Conservation (phyloP, 495 filamentous ascomycete species). For the Parachaetomium inaequale region DNA sequence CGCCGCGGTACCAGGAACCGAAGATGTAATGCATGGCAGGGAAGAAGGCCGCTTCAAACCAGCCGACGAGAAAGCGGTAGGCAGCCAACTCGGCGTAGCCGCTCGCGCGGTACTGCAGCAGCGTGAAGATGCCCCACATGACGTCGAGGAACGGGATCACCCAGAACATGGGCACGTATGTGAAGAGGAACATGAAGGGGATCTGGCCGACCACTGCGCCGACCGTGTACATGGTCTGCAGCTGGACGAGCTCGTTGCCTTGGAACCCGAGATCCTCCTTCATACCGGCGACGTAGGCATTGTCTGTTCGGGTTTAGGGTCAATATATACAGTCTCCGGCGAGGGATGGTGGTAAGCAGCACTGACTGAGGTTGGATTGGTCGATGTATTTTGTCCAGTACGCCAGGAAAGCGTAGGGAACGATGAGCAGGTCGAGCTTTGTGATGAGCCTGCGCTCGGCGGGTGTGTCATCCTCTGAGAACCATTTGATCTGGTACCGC, state of each 20-base stretch:
- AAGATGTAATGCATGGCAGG: slow-evolving; percentile 30
- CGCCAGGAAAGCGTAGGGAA: slow-evolving; percentile 39
- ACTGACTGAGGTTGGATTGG: slow-evolving; percentile 32
- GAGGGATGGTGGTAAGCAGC: no score
- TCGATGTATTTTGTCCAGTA: slow-evolving; percentile 52
- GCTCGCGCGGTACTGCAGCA: slow-evolving; percentile 42
- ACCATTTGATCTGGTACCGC: slow-evolving; percentile 44
- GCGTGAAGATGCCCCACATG: slow-evolving; percentile 47
- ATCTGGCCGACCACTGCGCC: slow-evolving; percentile 51
- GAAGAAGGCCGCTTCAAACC: slow-evolving; percentile 30
- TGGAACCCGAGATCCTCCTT: slow-evolving; percentile 40
- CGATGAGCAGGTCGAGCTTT: slow-evolving; percentile 44
- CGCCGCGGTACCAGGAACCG: slow-evolving; percentile 29
- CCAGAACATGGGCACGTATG: slow-evolving; percentile 46
- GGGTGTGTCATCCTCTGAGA: slow-evolving; percentile 41
- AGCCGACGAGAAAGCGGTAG: slow-evolving; percentile 32
- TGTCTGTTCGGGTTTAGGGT: slow-evolving; percentile 25
- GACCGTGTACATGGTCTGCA: slow-evolving; percentile 49
- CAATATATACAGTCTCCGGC: no score
- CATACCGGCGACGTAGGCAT: slow-evolving; percentile 40
- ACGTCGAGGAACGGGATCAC: slow-evolving; percentile 43
- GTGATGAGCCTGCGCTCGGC: slow-evolving; percentile 43
- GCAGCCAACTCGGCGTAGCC: slow-evolving; percentile 26
- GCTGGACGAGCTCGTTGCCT: slow-evolving; percentile 48
- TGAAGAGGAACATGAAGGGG: slow-evolving; percentile 51